Evolutionary conservation across 306 rosid genomes (phyloP), one percentile per base, ranked within the genome.

Genomic region (Trichosanthes truncata): DNA sequence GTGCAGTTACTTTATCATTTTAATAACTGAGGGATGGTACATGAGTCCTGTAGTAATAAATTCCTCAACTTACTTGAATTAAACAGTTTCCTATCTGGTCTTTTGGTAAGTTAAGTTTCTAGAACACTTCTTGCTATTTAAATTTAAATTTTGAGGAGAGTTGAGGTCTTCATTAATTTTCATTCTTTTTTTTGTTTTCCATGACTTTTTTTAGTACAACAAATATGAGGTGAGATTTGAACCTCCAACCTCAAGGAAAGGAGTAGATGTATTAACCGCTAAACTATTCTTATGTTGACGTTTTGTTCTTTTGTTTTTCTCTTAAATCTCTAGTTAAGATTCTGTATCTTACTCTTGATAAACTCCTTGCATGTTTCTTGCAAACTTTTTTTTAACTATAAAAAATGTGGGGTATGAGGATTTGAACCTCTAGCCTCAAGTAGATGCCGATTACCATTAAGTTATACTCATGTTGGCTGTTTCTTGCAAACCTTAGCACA

Each of bases 1-100:
- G 97, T 92, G 82, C 11, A 17, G 18, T 61, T 13, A 56, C 68
- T 51, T 49, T 38, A 55, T 69, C 48, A 81, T 35, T 65, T 65
- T 36, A 33, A 65, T 35, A 65, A 35, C 10, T n/a, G 73, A 65
- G 45, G 60, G 23, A 7, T 33, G 72, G 21, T 65, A 15, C 18
- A 65, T 35, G 18, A 35, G 46, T 9, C 73, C 46, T 35, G 46
- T 17, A 7, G 26, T 35, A 20, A 65, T 18, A 17, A 65, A 17
- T 35, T 65, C 23, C 45, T 65, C 48, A 0, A 14, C 69, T 7
- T 14, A 0, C 6, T 63, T 63, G 33, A 31, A 63, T 15, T 63
- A 33, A 33, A 15, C 9, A 63, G 71, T 63, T 63, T 63, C 71
- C 71, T 29, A 29, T 5, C 12, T 63, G 71, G 71, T 29, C 33